Base-by-base conservation (phyloP, 2,329 filamentous ascomycete genomes). In the Xylariaceae sp. region DNA sequence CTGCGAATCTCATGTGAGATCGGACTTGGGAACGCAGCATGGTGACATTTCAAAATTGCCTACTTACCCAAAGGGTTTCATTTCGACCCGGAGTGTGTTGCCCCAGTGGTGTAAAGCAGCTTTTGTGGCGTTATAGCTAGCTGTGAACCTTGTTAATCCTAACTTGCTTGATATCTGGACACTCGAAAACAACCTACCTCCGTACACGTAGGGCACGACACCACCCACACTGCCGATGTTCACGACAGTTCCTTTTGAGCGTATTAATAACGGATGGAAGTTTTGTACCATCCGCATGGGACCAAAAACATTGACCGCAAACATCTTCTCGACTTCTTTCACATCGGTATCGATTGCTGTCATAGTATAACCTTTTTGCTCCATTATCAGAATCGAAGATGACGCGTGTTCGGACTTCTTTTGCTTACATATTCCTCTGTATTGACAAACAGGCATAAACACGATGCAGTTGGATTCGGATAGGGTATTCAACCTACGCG, bases 141-240 rank as follows among this genome's bases (percentile, higher is more conserved):
- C 58, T 58, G 5, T 5, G 13, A 45, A 14, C 22, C 10, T 28
- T n/a, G n/a, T 47, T 18, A 47, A 16, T 18, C 33, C 33, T 14
- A 10, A 10, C 10, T 10, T 36, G 14, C 10, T 14, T 36, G 10
- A 36, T 36, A 10, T 14, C n/a, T 36, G 33, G 33, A n/a, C 33
- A 36, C 13, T 11, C 43, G 19, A 40, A 5, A 5, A 6, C 22
- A 7, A 47, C 55, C 44, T 42, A 55, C 54, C 12, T 50, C 61
- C 61, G 34, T 58, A 63, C 0, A 63, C 14, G 33, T 54, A 63
- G 2, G 61, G 62, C 0, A 58, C 33, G 6, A 65, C 53, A 2
- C 62, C 62, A 1, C 62, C 63, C 12, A 65, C 51, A 6, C 55
- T 60, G 3, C 63, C 58, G 16, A 65, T 64, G 36, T 65, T 65